phyloP scores from a whole-genome alignment of 2,329 filamentous ascomycete species.

The Fusarium sp. region DNA sequence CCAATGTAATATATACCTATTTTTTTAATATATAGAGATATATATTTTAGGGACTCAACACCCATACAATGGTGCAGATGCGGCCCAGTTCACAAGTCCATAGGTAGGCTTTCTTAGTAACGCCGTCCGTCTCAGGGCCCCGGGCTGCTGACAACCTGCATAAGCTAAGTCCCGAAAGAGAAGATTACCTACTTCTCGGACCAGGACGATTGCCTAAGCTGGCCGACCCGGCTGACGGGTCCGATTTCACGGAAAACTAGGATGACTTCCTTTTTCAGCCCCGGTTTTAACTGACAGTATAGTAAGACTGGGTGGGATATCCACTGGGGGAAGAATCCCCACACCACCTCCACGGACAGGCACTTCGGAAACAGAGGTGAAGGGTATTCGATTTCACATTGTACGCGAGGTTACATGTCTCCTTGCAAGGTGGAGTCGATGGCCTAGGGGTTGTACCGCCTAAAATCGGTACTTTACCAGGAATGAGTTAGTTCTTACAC shows the following conservation, averaged over 20 bases:
- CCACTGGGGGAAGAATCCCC: too few relatives aligned
- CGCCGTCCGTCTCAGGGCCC: neutral
- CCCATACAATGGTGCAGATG: neutral
- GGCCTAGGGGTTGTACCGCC: too few relatives aligned
- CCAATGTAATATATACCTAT: neutral
- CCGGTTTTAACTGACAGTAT: neutral
- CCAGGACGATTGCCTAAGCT: neutral
- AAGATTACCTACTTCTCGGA: neutral
- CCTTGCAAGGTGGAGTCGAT: too few relatives aligned
- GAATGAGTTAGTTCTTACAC: too few relatives aligned
- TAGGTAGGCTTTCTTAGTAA: neutral
- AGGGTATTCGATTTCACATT: too few relatives aligned
- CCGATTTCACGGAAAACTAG: neutral
- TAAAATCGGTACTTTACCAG: too few relatives aligned
- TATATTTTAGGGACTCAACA: neutral
- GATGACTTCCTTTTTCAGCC: neutral
- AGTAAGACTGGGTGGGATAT: too few relatives aligned
- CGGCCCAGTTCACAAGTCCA: neutral
- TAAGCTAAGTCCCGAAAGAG: neutral
- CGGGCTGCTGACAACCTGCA: neutral
- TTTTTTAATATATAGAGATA: neutral
- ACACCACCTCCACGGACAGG: neutral
- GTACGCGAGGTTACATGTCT: too few relatives aligned
- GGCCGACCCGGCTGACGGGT: neutral
- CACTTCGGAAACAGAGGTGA: too few relatives aligned